Evolutionary conservation across 2,329 filamentous ascomycete genomes (phyloP).

Genomic region (Ophiostoma montium): DNA sequence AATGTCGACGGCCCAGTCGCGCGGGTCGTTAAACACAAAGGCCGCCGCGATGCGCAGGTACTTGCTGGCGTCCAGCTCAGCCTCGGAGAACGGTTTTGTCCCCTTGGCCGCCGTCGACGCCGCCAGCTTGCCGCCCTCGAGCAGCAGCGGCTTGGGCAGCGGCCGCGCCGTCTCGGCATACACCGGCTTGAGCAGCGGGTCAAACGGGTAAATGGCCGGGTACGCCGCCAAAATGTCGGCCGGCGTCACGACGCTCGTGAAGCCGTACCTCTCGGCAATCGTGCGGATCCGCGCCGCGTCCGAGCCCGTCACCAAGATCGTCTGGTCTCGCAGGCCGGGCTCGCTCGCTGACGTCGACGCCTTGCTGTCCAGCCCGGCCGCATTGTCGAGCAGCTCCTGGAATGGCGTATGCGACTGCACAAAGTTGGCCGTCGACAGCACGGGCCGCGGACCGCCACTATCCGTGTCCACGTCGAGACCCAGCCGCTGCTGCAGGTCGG

Average conservation of each 20-base stretch:
- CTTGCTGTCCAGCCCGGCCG: slow-evolving; percentile 4
- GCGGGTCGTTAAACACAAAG: slow-evolving; percentile 88
- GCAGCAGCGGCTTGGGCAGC: slow-evolving; percentile 34
- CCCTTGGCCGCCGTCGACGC: slow-evolving; percentile 11
- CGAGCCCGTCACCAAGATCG: slow-evolving; percentile 61
- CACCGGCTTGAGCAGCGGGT: slow-evolving; percentile 46
- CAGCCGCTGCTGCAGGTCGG: slow-evolving; percentile 53
- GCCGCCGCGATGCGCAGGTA: slow-evolving; percentile 58
- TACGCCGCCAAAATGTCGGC: slow-evolving; percentile 67
- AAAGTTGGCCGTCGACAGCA: slow-evolving; percentile 54
- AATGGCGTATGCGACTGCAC: slow-evolving; percentile 90
- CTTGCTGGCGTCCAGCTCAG: slow-evolving; percentile 34
- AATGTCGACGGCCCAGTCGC: slow-evolving; percentile 87
- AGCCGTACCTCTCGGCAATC: slow-evolving; percentile 68
- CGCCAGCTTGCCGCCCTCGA: slow-evolving; percentile 22
- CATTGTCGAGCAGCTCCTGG: slow-evolving; percentile 40
- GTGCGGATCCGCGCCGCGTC: slow-evolving; percentile 50
- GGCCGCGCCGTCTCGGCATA: slow-evolving; percentile 45
- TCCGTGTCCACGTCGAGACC: slow-evolving; percentile 75
- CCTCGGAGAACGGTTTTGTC: background rate
- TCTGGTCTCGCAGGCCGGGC: slow-evolving; percentile 40
- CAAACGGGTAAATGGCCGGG: slow-evolving; percentile 73
- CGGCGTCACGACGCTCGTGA: slow-evolving; percentile 69
- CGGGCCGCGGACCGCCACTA: slow-evolving; percentile 43
- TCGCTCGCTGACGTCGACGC: background rate